Evolutionary conservation across 1,284 basidiomycete species (phyloP).

Genomic region (Meira miltonrushii): DNA sequence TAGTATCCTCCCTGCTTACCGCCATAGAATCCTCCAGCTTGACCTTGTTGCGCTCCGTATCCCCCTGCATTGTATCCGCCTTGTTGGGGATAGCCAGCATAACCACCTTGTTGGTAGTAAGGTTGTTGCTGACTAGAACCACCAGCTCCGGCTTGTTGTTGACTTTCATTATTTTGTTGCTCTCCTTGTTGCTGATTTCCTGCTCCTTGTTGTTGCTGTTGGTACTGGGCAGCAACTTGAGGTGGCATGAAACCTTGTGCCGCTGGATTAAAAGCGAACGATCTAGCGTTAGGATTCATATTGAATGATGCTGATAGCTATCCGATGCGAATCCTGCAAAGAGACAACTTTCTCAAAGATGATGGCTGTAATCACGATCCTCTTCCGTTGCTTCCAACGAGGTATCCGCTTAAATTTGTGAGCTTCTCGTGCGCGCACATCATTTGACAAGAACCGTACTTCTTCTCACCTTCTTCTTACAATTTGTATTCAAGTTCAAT

Average conservation of each 20-base stretch:
- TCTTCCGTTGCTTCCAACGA: too few relatives aligned
- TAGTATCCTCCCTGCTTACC: conserved; percentile 14
- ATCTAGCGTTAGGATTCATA: conserved; percentile 52
- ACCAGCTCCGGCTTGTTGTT: conserved; percentile 16
- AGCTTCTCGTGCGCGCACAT: too few relatives aligned
- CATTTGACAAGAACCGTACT: too few relatives aligned
- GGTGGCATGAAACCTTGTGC: conserved; percentile 48
- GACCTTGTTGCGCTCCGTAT: conserved; percentile 12
- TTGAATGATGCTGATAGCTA: neutral
- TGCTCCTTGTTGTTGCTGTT: conserved; percentile 23
- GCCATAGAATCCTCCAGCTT: conserved; percentile 7
- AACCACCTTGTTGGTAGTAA: conserved; percentile 17
- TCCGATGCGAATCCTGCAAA: too few relatives aligned
- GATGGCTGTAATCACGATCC: too few relatives aligned
- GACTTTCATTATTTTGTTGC: conserved; percentile 9
- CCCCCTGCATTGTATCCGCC: conserved; percentile 20
- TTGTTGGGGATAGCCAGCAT: conserved; percentile 21
- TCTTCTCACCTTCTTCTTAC: too few relatives aligned
- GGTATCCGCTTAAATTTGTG: too few relatives aligned
- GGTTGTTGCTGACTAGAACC: conserved; percentile 21
- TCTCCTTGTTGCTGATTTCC: conserved; percentile 4
- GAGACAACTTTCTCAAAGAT: too few relatives aligned
- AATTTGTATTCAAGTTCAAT: too few relatives aligned
- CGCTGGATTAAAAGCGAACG: conserved; percentile 50
- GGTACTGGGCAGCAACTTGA: conserved; percentile 24